Conservation (phyloP, 192 early-diverging fungal species). For the Coemansia sp. region DNA sequence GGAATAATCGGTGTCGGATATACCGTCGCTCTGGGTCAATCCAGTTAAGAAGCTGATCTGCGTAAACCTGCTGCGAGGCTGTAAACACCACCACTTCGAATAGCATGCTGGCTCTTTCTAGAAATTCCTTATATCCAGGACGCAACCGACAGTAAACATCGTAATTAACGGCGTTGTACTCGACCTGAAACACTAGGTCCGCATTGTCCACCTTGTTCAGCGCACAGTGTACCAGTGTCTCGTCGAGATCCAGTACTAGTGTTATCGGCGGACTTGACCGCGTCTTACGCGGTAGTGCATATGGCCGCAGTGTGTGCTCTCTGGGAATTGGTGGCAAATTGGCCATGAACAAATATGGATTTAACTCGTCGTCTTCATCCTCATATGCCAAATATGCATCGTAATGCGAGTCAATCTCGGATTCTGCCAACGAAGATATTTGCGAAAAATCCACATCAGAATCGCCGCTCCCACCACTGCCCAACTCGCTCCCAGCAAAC, state of each 20-base stretch:
- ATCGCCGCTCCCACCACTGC: slow-evolving; percentile 8
- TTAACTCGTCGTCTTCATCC: slow-evolving; percentile 54
- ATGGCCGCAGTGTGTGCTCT: slow-evolving; percentile 56
- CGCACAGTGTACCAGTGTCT: slow-evolving; percentile 70
- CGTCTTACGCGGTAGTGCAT: slow-evolving; percentile 61
- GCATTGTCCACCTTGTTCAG: slow-evolving; percentile 58
- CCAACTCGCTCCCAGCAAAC: neutral
- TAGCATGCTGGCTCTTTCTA: slow-evolving; percentile 56
- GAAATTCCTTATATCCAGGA: slow-evolving; percentile 63
- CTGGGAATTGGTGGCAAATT: slow-evolving; percentile 60
- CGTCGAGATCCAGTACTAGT: slow-evolving; percentile 66
- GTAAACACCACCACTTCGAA: slow-evolving; percentile 77
- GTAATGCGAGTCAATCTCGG: slow-evolving; percentile 33
- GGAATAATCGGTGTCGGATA: slow-evolving; percentile 67
- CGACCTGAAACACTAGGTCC: slow-evolving; percentile 65
- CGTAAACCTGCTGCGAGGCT: slow-evolving; percentile 74
- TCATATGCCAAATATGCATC: slow-evolving; percentile 39
- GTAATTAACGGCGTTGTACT: slow-evolving; percentile 63
- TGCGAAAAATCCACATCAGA: slow-evolving; percentile 26
- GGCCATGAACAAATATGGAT: slow-evolving; percentile 59
- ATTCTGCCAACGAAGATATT: slow-evolving; percentile 21
- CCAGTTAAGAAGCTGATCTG: slow-evolving; percentile 60
- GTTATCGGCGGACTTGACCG: slow-evolving; percentile 64
- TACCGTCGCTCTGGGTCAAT: slow-evolving; percentile 63
- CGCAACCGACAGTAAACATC: slow-evolving; percentile 68